phyloP scores from a whole-genome alignment of 2,329 filamentous ascomycete genomes.

The Xylariaceae sp. region DNA sequence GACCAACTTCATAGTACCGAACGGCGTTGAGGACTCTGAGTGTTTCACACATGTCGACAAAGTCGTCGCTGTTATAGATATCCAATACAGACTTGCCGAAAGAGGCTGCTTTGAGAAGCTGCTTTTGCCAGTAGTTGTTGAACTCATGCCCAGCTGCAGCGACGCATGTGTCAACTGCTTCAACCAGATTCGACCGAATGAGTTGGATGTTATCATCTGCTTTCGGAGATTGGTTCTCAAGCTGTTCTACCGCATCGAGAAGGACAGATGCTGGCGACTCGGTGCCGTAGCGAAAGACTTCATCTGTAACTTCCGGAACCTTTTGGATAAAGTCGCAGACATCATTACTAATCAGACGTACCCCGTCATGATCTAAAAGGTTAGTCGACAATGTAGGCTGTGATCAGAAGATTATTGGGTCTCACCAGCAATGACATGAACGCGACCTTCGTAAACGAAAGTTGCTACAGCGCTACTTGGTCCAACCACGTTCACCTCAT shows the following conservation, averaged over 20 bases:
- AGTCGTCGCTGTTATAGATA: slow-evolving; percentile 96
- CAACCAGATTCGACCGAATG: slow-evolving; percentile 80
- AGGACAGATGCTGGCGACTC: slow-evolving; percentile 89
- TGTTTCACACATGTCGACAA: slow-evolving; percentile 96
- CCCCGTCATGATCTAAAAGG: slow-evolving; percentile 68
- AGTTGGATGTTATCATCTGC: slow-evolving; percentile 97
- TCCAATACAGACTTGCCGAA: slow-evolving; percentile 97
- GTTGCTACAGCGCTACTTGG: slow-evolving; percentile 71
- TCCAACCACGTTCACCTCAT: slow-evolving; percentile 91
- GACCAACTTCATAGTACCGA: slow-evolving; percentile 83
- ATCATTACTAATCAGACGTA: slow-evolving; percentile 84
- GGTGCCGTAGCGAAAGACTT: slow-evolving; percentile 85
- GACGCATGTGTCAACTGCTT: slow-evolving; percentile 91
- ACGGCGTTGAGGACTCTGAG: slow-evolving; percentile 89
- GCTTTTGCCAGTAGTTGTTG: slow-evolving; percentile 87
- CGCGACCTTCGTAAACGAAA: slow-evolving; percentile 86
- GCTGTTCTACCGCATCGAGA: slow-evolving; percentile 83
- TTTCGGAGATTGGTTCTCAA: slow-evolving; percentile 92
- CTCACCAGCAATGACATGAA: slow-evolving; percentile 82
- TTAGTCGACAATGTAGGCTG: slow-evolving; percentile 20
- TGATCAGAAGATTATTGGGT: neutral
- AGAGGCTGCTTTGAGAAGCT: slow-evolving; percentile 90
- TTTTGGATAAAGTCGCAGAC: slow-evolving; percentile 97
- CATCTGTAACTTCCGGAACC: slow-evolving; percentile 79
- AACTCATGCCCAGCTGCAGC: slow-evolving; percentile 92